A percentile compares a stretch with the other conserved stretches of the same genome.
phyloP scores from a whole-genome alignment of 148 eudicot species.

The Beta vulgaris region DNA sequence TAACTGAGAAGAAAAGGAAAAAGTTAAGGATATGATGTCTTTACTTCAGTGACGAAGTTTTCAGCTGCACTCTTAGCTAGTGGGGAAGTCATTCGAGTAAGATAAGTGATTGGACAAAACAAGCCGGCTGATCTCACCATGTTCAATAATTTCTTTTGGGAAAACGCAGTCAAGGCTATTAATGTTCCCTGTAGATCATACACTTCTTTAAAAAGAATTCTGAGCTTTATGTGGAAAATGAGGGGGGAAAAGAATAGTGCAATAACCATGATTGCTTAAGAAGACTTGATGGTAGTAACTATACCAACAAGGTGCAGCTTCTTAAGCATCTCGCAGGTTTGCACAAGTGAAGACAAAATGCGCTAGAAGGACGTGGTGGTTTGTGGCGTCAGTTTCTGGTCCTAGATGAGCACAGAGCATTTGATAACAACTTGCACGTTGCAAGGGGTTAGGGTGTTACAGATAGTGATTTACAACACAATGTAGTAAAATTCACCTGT shows the following conservation, averaged over 20 bases:
- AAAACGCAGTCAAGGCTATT: constrained; percentile 52
- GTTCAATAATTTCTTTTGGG: constrained; percentile 37
- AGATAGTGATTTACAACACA: neutral
- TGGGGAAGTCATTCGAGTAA: constrained; percentile 57
- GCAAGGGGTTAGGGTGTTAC: too few species aligned
- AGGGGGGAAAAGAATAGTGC: neutral
- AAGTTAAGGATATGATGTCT: neutral
- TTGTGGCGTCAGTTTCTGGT: too few species aligned
- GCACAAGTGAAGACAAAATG: too few species aligned
- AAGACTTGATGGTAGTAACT: too few species aligned
- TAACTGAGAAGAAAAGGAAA: neutral
- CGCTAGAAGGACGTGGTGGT: too few species aligned
- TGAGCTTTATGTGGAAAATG: neutral
- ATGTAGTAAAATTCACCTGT: constrained; percentile 32
- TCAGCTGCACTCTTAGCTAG: constrained; percentile 53
- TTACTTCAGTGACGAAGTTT: constrained; percentile 53
- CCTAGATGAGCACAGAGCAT: too few species aligned
- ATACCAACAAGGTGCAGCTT: too few species aligned
- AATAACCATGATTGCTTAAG: too few species aligned
- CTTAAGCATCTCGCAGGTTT: too few species aligned
- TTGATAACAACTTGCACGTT: too few species aligned
- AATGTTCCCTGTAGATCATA: constrained; percentile 48
- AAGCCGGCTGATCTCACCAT: constrained; percentile 51
- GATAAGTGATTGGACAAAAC: constrained; percentile 56
- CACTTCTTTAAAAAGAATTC: neutral